Conservation (phyloP, 345 rosid species). For the Linum lewisii region DNA sequence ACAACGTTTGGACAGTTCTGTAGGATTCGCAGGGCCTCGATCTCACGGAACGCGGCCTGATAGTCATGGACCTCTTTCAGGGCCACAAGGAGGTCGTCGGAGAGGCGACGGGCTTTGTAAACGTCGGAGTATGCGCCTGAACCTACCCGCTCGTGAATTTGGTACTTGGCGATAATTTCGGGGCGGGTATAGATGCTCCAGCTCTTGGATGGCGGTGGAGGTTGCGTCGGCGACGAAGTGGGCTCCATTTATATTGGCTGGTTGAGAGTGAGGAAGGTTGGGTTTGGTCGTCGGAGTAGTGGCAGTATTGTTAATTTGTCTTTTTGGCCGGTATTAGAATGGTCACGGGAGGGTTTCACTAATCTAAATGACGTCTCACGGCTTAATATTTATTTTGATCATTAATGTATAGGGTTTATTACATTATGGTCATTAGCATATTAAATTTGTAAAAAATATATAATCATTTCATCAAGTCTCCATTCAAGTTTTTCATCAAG, state of each 20-base stretch:
- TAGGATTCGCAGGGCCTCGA: conserved; percentile 72
- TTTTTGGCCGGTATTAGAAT: not conserved
- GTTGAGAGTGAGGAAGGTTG: not conserved
- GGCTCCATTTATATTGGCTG: not conserved
- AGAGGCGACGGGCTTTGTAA: conserved; percentile 64
- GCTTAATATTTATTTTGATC: too few relatives aligned
- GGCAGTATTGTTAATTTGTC: not conserved
- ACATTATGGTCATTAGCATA: too few relatives aligned
- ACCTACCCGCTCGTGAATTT: conserved; percentile 77
- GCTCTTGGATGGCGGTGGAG: conserved; percentile 37
- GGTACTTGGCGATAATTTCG: conserved; percentile 75
- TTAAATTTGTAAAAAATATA: too few relatives aligned
- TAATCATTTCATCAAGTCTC: too few relatives aligned
- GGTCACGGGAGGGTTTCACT: not conserved
- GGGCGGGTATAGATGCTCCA: conserved; percentile 95
- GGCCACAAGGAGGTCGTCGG: conserved; percentile 64
- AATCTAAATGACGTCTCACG: not conserved
- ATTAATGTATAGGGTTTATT: too few relatives aligned
- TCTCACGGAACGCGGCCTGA: conserved; percentile 89
- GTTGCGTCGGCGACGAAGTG: conserved; percentile 20
- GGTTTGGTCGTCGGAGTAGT: conserved; percentile 28
- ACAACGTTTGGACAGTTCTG: conserved; percentile 67
- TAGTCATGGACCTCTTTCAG: conserved; percentile 95
- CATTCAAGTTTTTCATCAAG: too few relatives aligned
- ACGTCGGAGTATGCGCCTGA: conserved; percentile 94